phyloP scores from a whole-genome alignment of 2,329 filamentous ascomycete genomes.

The Pestalotiopsis sp. region DNA sequence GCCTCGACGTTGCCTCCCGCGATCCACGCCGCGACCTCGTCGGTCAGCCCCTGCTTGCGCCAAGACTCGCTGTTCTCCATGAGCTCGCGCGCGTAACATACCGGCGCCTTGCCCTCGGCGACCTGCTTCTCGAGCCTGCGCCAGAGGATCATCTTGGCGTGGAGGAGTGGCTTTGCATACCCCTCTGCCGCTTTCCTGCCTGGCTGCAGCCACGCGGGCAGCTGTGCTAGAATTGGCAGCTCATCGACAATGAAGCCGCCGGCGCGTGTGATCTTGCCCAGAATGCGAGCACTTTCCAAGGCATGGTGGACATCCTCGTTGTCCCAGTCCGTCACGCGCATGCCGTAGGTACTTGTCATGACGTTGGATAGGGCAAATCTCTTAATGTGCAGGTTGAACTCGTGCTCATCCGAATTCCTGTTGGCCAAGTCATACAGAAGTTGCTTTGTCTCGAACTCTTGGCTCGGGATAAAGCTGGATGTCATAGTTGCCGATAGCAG shows the following conservation, averaged over 20 bases:
- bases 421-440: slow-evolving; percentile 42
- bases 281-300: slow-evolving; percentile 16
- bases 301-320: slow-evolving; percentile 21
- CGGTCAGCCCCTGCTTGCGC: slow-evolving; percentile 24
- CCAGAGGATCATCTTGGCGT: slow-evolving; percentile 28
- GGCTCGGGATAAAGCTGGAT: slow-evolving; percentile 42
- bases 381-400: slow-evolving; percentile 33
- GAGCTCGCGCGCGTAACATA: slow-evolving; percentile 26
- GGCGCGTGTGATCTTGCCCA: slow-evolving; percentile 22
- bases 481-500: slow-evolving; percentile 38
- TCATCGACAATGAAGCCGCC: slow-evolving; percentile 30
- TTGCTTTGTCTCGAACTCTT: slow-evolving; percentile 48
- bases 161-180: slow-evolving; percentile 19
- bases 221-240: slow-evolving; percentile 23
- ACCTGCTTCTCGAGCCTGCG: slow-evolving; percentile 23
- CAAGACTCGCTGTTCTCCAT: slow-evolving; percentile 23
- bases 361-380: slow-evolving; percentile 32
- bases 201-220: slow-evolving; percentile 28
- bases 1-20: slow-evolving; percentile 36
- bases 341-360: slow-evolving; percentile 30
- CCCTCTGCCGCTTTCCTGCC: slow-evolving; percentile 19
- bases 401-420: slow-evolving; percentile 30
- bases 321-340: slow-evolving; percentile 27
- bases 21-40: slow-evolving; percentile 29
- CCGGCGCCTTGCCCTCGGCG: slow-evolving; percentile 20